Base-by-base conservation (phyloP, 108 stramenopile genomes). In the Aurantiochytrium sp. region DNA sequence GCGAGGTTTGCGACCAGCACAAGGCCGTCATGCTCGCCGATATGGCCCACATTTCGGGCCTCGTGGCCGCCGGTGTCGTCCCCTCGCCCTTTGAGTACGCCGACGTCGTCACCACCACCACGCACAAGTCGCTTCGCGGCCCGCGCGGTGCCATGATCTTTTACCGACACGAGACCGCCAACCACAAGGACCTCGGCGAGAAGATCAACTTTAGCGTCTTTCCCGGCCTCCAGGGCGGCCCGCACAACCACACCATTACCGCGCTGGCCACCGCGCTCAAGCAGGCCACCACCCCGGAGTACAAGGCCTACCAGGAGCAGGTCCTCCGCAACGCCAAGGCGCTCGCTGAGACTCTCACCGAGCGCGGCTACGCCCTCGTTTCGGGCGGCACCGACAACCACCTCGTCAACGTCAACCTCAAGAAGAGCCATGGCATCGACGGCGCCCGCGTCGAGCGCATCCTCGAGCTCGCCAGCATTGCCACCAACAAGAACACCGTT, bases 71-170 rank as follows among this genome's bases (percentile, higher is more conserved):
- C 17, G 94, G 95, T 55, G 96, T 96, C 52, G 96, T 99, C 68
- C 98, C 98, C 6, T 95, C 95, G 19, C 98, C 98, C 91, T 99
- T 99, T 86, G 96, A 96, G 4, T 94, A 93, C 88, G 93, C 97
- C n/a, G 99, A 99, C 93, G 97, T 99, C 52, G 99, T 99, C 22
- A 99, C 98, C 42, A 99, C 99, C 30, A 99, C 99, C 50, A 99
- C 98, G 17, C 99, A 99, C 95, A 99, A 99, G 92, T 95, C 95
- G 86, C 94, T 99, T 27, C 94, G 99, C n/a, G 99, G 99, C 53
- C 99, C 99, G 24, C 95, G 99, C 69, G 98, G 98, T 30, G 99
- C 98, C 73, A 98, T 99, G 98, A 99, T 99, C 91, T 99, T 99
- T 89, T 99, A 94, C 93, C 93, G 99, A 69, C 96, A 95, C 91